phyloP scores from a whole-genome alignment of 2,329 filamentous ascomycete genomes.

The Lachnellula cervina region DNA sequence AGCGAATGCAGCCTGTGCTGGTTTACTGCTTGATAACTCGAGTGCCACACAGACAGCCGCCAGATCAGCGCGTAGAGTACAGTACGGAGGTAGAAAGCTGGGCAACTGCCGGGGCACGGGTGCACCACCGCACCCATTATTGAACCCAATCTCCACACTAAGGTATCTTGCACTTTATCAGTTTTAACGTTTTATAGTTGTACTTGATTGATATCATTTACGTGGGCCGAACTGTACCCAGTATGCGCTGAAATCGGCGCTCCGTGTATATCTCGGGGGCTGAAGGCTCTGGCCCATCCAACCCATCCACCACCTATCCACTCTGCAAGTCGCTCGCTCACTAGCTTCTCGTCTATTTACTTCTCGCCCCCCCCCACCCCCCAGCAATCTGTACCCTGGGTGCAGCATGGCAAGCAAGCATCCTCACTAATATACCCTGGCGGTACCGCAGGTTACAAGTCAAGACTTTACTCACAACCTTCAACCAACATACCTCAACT shows the following conservation, averaged over 20 bases:
- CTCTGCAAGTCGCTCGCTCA: no score
- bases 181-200: no score
- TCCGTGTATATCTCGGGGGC: neutral
- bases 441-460: neutral
- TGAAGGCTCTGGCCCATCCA: neutral
- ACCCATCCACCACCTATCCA: neutral
- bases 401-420: neutral
- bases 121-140: no score
- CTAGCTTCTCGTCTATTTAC: conserved; percentile 3
- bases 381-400: neutral
- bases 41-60: no score
- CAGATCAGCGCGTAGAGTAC: no score
- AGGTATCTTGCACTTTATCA: neutral
- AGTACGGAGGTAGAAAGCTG: no score
- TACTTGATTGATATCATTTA: no score
- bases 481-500: conserved; percentile 3
- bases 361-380: neutral
- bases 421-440: neutral
- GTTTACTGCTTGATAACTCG: no score
- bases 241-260: no score
- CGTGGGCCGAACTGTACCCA: no score
- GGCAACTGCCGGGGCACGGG: no score
- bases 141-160: neutral
- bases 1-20: no score
- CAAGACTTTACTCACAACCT: neutral